Base-by-base conservation (phyloP, 768 basidiomycete genomes). In the Calvatia gigantea region DNA sequence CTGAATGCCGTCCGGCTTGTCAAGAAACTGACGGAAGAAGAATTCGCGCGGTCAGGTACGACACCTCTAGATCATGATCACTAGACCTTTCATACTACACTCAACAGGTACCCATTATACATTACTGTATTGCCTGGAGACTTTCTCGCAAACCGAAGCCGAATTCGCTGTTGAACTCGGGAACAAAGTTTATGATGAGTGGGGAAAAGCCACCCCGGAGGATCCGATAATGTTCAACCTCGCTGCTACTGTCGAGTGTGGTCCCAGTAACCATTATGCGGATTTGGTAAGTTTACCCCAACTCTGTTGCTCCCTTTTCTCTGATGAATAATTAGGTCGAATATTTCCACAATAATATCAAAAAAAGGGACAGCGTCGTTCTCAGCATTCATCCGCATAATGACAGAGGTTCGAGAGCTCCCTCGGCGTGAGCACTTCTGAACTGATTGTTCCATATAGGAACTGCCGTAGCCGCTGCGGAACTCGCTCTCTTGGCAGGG, bases 371-470 rank as follows among this genome's bases (percentile, higher is more conserved):
- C 65, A 95, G 92, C 66, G 77, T 94, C 56, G 76, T 92, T 62
- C 83, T 98, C 58, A 92, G 90, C 69, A 69, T 99, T 61, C 96
- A 99, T 69, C 92, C 94, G 23, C 96, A 98, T 67, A 98, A 98
- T 65, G 96, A 98, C 70, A 77, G 96, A 79, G 95, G 90, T 86
- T n/a, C 56, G 58, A 75, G 56, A n/a, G 45, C 31, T 44, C 33
- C 19, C 49, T 39, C 47, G 28, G 33, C 32, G 56, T 17, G 14
- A 23, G 14, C 1, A 21, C 23, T 21, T 19, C 39, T 9, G 17
- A 14, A 50, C 51, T 45, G 56, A 59, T 12, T 21, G 9, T 0
- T 15, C 28, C 64, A 21, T 46, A 9, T 53, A 89, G 89, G 94
- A 15, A 94, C 94, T 50, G 94, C 91, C 14, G 89, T 95, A 57